A percentile compares a stretch with the other conserved stretches of the same genome.
These are phyloP conservation scores for Cryphonectria nitschkei DNA, from an alignment of 2,329 filamentous ascomycete genomes.

Conservation along the genomic window DNA sequence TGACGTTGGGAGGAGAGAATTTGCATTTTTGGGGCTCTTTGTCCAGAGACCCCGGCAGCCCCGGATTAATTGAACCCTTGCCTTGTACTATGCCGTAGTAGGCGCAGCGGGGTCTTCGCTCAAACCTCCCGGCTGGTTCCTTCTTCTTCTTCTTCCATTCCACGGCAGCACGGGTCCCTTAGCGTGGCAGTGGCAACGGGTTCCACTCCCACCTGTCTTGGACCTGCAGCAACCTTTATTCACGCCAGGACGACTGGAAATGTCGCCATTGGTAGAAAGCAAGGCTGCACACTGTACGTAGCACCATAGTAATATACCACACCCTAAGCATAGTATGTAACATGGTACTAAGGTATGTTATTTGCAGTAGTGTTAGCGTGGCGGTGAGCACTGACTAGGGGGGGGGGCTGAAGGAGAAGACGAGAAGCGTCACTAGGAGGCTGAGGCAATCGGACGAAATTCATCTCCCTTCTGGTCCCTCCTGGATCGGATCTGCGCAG, in stretches of 20 bases:
- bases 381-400: neutral
- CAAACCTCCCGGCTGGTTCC: neutral
- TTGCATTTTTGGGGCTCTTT: constrained; percentile 10
- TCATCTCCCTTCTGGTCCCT: neutral
- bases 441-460: neutral
- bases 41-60: constrained; percentile 15
- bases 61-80: constrained; percentile 7
- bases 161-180: neutral
- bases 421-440: neutral
- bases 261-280: constrained; percentile 16
- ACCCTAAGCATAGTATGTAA: neutral
- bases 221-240: constrained; percentile 2
- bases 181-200: neutral
- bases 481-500: neutral
- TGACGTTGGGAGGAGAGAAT: neutral
- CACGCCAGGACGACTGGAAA: constrained; percentile 13
- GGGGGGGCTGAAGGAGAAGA: neutral
- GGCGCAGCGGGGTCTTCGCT: constrained; percentile 3
- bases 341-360: neutral
- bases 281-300: neutral
- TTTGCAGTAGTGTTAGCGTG: neutral
- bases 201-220: constrained; percentile 1
- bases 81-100: neutral
- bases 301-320: too few species aligned
- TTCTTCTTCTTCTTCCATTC: neutral